A percentile compares a stretch with the other conserved stretches of the same genome.
Conservation (phyloP, 2,329 filamentous ascomycete species). For the Alternaria longipes region DNA sequence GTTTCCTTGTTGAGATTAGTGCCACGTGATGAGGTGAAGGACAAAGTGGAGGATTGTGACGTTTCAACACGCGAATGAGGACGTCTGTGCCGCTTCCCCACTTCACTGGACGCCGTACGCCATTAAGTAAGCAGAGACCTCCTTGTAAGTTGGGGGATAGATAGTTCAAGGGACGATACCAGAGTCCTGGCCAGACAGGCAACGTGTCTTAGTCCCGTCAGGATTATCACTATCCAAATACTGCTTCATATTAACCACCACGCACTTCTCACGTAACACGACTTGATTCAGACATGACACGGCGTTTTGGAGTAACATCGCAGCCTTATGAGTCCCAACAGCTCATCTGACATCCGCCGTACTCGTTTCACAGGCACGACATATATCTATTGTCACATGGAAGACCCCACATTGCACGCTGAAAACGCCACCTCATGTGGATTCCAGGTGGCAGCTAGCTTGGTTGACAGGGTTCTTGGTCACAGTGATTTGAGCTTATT, state of each 20-base stretch:
- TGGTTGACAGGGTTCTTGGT: not conserved
- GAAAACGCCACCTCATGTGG: constrained; percentile 13
- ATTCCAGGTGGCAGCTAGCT: not conserved
- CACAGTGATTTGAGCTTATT: not conserved
- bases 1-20: not conserved
- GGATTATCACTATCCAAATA: not conserved
- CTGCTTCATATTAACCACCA: not conserved
- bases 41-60: not conserved
- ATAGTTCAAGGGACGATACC: not conserved
- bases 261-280: not conserved
- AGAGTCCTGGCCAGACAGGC: not conserved
- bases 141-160: not conserved
- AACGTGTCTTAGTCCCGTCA: not conserved
- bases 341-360: constrained; percentile 13
- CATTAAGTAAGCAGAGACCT: not conserved
- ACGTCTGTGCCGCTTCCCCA: constrained; percentile 1
- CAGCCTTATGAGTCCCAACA: constrained; percentile 12
- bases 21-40: not conserved
- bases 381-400: constrained; percentile 1
- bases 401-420: constrained; percentile 2
- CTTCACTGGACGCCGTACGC: not conserved
- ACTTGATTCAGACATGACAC: not conserved
- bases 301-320: not conserved
- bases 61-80: not conserved
- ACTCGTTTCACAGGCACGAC: constrained; percentile 9